Evolutionary conservation across 1,139 yeast genomes (phyloP).

Genomic region (Blastobotrys raffinosifermentans): DNA sequence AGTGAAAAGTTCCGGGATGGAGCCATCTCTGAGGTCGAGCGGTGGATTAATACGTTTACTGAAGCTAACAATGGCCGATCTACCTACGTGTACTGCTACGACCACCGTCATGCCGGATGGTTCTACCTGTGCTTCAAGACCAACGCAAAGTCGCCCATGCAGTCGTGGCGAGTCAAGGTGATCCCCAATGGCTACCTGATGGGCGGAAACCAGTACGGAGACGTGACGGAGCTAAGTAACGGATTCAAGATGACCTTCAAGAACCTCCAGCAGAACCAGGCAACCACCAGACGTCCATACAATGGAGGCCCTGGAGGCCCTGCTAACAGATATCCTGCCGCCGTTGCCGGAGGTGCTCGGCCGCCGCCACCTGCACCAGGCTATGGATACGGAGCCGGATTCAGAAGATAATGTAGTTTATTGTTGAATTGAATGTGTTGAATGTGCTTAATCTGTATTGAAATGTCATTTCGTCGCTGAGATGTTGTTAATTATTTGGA

Average conservation of each 20-base stretch:
- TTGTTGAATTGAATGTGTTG: neutral
- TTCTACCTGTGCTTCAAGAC: constrained; percentile 79
- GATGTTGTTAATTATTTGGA: neutral
- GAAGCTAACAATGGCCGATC: constrained; percentile 88
- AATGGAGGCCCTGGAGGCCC: neutral
- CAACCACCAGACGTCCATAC: neutral
- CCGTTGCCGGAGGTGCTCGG: constrained; percentile 1
- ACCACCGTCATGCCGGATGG: constrained; percentile 90
- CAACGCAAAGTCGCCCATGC: constrained; percentile 63
- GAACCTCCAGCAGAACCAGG: neutral
- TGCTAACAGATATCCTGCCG: constrained; percentile 1
- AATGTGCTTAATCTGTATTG: neutral
- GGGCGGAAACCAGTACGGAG: constrained; percentile 76
- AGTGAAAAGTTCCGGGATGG: constrained; percentile 89
- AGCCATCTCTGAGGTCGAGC: constrained; percentile 69
- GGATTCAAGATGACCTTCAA: constrained; percentile 70
- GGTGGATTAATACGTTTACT: constrained; percentile 85
- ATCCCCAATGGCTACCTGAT: constrained; percentile 81
- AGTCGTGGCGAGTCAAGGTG: constrained; percentile 86
- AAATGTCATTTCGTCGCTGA: neutral
- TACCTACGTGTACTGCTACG: constrained; percentile 86
- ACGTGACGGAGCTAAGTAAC: constrained; percentile 80
- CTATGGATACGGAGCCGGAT: constrained; percentile 1
- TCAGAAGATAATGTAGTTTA: neutral
- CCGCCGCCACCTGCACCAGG: constrained; percentile 1